Evolutionary conservation across 1,284 basidiomycete genomes (phyloP).

Genomic region (Athelia sp.): DNA sequence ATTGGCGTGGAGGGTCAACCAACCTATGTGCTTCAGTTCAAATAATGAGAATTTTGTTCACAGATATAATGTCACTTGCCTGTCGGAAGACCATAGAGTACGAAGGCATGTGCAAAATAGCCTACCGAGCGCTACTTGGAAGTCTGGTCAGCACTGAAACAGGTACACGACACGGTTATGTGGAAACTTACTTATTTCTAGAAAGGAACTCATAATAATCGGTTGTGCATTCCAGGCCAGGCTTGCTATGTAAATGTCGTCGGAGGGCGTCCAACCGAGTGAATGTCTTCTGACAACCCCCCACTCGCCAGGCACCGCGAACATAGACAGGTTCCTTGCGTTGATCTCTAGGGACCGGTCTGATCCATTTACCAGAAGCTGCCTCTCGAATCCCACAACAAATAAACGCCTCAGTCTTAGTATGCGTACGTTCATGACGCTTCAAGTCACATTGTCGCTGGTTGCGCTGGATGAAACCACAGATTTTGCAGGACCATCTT

Average conservation of each 20-base stretch:
- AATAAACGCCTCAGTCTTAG: not conserved
- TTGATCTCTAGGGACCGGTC: no score
- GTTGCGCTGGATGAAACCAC: not conserved
- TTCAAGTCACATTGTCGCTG: not conserved
- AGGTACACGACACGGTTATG: not conserved
- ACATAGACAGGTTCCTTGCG: no score
- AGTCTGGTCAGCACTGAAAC: not conserved
- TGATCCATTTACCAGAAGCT: not conserved
- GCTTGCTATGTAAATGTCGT: constrained; percentile 18
- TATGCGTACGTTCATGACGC: not conserved
- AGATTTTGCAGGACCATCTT: not conserved
- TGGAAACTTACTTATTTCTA: not conserved
- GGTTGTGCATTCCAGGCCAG: constrained; percentile 13
- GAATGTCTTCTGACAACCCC: constrained; percentile 21
- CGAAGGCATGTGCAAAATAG: not conserved
- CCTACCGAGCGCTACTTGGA: not conserved
- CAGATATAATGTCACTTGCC: not conserved
- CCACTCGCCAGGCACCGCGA: constrained; percentile 9
- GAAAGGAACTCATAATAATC: constrained; percentile 1
- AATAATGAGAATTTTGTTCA: not conserved
- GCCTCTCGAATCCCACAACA: not conserved
- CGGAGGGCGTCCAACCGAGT: constrained; percentile 22
- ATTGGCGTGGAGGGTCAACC: no score
- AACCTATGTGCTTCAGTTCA: no score
- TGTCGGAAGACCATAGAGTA: not conserved